These are phyloP conservation scores for Candida tunisiensis DNA, from an alignment of 1,139 yeast genomes.

Conservation along the genomic window DNA sequence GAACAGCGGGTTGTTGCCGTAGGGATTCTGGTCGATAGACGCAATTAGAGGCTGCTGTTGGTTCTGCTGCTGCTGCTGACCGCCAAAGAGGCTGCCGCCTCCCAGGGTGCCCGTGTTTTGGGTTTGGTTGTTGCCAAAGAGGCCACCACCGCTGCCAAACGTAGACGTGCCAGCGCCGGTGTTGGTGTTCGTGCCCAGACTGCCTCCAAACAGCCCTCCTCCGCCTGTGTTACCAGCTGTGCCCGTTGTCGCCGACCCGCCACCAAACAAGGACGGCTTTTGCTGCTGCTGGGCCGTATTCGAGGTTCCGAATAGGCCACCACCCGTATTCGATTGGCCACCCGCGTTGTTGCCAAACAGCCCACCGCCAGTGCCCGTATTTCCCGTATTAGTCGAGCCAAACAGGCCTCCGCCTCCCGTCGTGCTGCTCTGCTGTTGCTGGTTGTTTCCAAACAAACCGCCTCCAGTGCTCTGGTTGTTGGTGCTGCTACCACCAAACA, in stretches of 20 bases:
- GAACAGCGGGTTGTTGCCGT: conserved; percentile 54
- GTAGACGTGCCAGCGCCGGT: conserved; percentile 6
- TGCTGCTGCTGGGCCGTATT: too few relatives aligned
- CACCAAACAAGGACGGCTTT: conserved; percentile 10
- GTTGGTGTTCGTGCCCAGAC: conserved; percentile 6
- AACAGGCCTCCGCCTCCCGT: conserved; percentile 10
- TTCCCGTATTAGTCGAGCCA: conserved; percentile 10
- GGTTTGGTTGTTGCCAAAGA: conserved; percentile 6
- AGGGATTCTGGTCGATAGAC: conserved; percentile 47
- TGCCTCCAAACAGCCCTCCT: conserved; percentile 15
- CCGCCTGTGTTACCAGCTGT: conserved; percentile 2
- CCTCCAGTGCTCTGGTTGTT: conserved; percentile 10
- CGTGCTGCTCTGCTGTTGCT: not conserved
- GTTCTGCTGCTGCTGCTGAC: conserved; percentile 5
- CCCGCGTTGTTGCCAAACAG: conserved; percentile 16
- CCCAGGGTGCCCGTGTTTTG: conserved; percentile 4
- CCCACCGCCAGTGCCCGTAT: conserved; percentile 12
- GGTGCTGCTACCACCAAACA: conserved; percentile 14
- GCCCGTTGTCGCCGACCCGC: conserved; percentile 5
- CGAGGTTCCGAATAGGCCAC: conserved; percentile 21
- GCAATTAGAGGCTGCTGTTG: conserved; percentile 14
- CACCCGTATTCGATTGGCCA: conserved; percentile 7
- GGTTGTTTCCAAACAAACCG: conserved; percentile 17
- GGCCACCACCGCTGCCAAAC: conserved; percentile 7
- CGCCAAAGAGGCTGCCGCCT: conserved; percentile 15